phyloP scores from a whole-genome alignment of 768 basidiomycete genomes.

The Xerocomus spinulosus region DNA sequence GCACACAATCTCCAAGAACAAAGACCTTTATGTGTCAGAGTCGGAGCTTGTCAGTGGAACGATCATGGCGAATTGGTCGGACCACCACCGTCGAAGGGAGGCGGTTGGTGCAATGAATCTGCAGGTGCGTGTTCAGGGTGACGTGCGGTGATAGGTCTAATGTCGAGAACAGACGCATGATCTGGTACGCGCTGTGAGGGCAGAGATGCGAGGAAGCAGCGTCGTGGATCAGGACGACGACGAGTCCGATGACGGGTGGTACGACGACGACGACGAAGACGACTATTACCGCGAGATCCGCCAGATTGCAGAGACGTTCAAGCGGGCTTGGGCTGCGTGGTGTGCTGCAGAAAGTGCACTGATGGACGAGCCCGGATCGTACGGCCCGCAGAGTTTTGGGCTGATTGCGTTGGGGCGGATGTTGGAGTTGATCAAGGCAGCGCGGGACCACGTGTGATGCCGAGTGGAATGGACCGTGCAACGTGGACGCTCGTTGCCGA shows the following conservation, averaged over 20 bases:
- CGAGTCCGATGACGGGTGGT: conserved; percentile 25
- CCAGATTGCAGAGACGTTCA: conserved; percentile 29
- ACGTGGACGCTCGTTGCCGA: conserved; percentile 27
- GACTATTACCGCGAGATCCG: conserved; percentile 27
- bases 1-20: conserved; percentile 36
- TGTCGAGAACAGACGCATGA: conserved; percentile 34
- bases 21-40: conserved; percentile 34
- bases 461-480: conserved; percentile 3
- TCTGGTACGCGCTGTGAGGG: conserved; percentile 34
- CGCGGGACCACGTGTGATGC: conserved; percentile 1
- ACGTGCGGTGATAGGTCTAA: background rate
- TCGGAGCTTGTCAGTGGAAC: conserved; percentile 43
- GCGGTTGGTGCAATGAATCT: conserved; percentile 41
- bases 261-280: conserved; percentile 27
- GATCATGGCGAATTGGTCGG: conserved; percentile 41
- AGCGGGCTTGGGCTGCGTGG: conserved; percentile 45
- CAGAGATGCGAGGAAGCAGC: conserved; percentile 25
- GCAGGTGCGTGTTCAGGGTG: conserved; percentile 30
- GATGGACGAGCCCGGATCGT: conserved; percentile 22
- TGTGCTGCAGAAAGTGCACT: conserved; percentile 32
- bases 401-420: conserved; percentile 41
- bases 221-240: conserved; percentile 18
- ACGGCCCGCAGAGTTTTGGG: conserved; percentile 44
- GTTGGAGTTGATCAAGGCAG: conserved; percentile 37
- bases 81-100: conserved; percentile 39